Evolutionary conservation across 257 asterid genomes (phyloP).

Genomic region (Salvia rosmarinus): DNA sequence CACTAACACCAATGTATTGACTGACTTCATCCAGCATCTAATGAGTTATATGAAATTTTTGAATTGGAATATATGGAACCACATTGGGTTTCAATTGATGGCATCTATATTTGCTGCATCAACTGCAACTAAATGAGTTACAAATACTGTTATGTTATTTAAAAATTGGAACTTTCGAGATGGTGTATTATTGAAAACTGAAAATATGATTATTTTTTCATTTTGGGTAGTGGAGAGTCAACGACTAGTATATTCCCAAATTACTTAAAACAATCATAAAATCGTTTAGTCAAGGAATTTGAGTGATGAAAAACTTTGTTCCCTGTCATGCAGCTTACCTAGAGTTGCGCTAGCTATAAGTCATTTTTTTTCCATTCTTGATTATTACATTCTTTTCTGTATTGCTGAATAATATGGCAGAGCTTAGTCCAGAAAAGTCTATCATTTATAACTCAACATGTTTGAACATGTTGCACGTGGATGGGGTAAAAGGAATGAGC

Average conservation of each 20-base stretch:
- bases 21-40: background rate
- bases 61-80: background rate
- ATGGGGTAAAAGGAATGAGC: background rate
- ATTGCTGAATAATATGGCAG: conserved; percentile 4
- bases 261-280: background rate
- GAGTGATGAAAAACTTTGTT: conserved; percentile 4
- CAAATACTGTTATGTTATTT: background rate
- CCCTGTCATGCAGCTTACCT: background rate
- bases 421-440: conserved; percentile 16
- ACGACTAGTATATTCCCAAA: background rate
- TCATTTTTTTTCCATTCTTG: background rate
- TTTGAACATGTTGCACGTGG: background rate
- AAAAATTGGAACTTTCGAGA: background rate
- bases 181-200: background rate
- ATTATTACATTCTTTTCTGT: background rate
- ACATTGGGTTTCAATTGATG: background rate
- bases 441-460: background rate
- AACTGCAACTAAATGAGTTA: background rate
- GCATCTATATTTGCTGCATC: background rate
- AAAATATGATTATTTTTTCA: background rate
- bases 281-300: background rate
- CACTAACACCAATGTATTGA: background rate
- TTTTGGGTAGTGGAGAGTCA: conserved; percentile 17
- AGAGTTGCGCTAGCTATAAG: background rate
- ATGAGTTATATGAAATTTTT: background rate